phyloP scores from a whole-genome alignment of 345 rosid genomes.

The Passiflora organensis region DNA sequence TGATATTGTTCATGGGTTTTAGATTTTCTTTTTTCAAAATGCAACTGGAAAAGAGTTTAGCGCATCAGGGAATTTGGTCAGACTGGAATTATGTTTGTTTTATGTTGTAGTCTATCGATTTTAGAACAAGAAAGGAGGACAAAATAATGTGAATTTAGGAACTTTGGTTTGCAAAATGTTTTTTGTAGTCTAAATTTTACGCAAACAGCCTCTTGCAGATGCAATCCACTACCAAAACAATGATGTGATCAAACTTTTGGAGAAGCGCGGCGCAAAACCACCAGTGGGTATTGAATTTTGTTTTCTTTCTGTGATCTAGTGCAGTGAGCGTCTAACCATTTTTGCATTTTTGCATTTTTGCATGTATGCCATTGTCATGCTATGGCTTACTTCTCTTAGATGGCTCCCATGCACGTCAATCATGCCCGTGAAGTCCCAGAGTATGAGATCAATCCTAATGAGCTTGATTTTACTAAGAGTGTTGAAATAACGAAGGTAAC shows the following conservation, averaged over 20 bases:
- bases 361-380: neutral
- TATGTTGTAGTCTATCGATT: no score
- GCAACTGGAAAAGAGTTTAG: neutral
- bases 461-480: conserved; percentile 79
- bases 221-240: conserved; percentile 77
- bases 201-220: conserved; percentile 82
- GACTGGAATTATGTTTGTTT: no score
- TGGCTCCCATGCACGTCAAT: conserved; percentile 90
- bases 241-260: conserved; percentile 73
- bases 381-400: conserved; percentile 24
- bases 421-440: conserved; percentile 88
- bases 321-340: neutral
- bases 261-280: conserved; percentile 74
- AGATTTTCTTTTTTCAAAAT: neutral
- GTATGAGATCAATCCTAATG: conserved; percentile 68
- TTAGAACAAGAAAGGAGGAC: no score
- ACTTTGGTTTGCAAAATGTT: neutral
- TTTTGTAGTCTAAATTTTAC: neutral
- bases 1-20: neutral
- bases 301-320: neutral
- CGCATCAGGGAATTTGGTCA: no score
- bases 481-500: conserved; percentile 70
- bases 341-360: no score
- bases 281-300: conserved; percentile 40
- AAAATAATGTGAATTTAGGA: no score